phyloP scores from a whole-genome alignment of 768 basidiomycete species.

The Jaapia argillacea region DNA sequence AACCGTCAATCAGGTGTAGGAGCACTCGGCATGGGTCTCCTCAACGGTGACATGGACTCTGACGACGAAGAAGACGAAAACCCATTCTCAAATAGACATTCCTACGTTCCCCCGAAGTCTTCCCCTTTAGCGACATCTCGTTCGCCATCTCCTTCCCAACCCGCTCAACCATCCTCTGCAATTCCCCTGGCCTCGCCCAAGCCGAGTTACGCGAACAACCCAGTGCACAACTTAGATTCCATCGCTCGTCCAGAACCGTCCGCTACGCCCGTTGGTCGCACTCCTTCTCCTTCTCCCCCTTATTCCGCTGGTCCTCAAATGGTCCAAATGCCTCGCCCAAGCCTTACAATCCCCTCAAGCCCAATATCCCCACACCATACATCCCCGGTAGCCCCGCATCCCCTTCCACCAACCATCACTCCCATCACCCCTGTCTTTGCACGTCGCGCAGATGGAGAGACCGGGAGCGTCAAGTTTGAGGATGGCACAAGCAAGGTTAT shows the following conservation, averaged over 20 bases:
- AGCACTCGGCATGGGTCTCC: conserved; percentile 38
- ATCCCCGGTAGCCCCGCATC: conserved; percentile 53
- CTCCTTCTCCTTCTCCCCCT: conserved; percentile 18
- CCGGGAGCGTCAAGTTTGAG: conserved; percentile 37
- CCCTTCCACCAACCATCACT: conserved; percentile 65
- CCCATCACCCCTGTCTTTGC: conserved; percentile 75
- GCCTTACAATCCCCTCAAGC: conserved; percentile 32
- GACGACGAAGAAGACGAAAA: conserved; percentile 31
- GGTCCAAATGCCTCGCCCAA: conserved; percentile 14
- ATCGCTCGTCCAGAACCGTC: conserved; percentile 37
- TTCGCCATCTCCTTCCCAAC: conserved; percentile 8
- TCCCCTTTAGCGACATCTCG: conserved; percentile 7
- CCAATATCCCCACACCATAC: conserved; percentile 20
- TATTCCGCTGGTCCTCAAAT: conserved; percentile 20
- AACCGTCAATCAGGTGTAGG: conserved; percentile 45
- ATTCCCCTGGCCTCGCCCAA: conserved; percentile 55
- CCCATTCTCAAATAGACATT: conserved; percentile 8
- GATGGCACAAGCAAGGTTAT: conserved; percentile 34
- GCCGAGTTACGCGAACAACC: conserved; percentile 65
- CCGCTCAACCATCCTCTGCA: conserved; percentile 9
- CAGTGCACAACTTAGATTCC: conserved; percentile 37
- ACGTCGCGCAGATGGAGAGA: conserved; percentile 20
- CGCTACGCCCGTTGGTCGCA: conserved; percentile 26
- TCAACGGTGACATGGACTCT: conserved; percentile 33
- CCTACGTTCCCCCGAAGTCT: conserved; percentile 3